Evolutionary conservation across 257 asterid genomes (phyloP).

Genomic region (Lycium ferocissimum): DNA sequence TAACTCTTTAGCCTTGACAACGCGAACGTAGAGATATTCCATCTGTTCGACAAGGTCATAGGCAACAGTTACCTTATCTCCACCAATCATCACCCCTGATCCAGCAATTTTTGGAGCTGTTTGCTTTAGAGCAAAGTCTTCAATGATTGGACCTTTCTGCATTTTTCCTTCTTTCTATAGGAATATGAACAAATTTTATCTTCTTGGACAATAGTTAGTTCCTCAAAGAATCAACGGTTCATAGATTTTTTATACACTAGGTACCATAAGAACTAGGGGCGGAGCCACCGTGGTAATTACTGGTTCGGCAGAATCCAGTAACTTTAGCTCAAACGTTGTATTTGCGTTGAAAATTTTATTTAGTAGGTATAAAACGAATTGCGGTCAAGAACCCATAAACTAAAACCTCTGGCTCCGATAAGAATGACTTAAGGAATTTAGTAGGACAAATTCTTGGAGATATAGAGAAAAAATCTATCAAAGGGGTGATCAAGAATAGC

Average conservation of each 20-base stretch:
- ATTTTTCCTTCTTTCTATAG: slow-evolving; percentile 41
- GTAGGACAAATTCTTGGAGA: neutral
- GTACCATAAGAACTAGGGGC: too few species aligned
- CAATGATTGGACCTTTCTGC: slow-evolving; percentile 50
- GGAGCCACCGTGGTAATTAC: too few species aligned
- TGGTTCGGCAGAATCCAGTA: too few species aligned
- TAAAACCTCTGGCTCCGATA: neutral
- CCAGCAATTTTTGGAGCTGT: slow-evolving; percentile 83
- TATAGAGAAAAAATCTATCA: neutral
- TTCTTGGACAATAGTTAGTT: neutral
- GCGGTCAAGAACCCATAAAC: too few species aligned
- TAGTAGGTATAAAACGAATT: too few species aligned
- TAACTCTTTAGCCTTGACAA: slow-evolving; percentile 72
- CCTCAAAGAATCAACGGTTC: neutral
- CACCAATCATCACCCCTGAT: slow-evolving; percentile 66
- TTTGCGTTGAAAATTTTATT: too few species aligned
- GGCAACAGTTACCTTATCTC: slow-evolving; percentile 67
- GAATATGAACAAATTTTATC: neutral
- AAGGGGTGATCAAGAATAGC: neutral
- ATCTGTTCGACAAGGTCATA: slow-evolving; percentile 92
- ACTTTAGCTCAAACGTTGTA: too few species aligned
- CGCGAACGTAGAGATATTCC: slow-evolving; percentile 81
- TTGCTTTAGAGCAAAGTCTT: slow-evolving; percentile 76
- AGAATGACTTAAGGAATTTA: neutral
- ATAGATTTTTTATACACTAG: too few species aligned